Conservation (phyloP, 2,329 filamentous ascomycete genomes). For the Didymella keratinophila region DNA sequence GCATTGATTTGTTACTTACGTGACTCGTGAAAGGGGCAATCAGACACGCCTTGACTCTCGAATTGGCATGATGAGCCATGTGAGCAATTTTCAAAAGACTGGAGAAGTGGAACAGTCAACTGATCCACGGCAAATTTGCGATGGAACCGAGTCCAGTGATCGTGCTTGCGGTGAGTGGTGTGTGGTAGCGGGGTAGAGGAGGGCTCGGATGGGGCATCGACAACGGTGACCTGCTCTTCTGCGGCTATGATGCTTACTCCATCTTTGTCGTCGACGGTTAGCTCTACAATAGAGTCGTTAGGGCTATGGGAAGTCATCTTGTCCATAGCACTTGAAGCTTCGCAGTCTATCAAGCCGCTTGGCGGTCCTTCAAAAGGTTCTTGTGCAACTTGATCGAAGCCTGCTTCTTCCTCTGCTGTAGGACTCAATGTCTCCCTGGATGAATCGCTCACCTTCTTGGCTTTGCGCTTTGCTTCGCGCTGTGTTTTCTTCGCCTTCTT, state of each 20-base stretch:
- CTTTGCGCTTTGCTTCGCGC: conserved; percentile 31
- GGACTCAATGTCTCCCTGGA: conserved; percentile 3
- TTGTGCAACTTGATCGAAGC: not conserved
- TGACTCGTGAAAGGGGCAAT: conserved; percentile 37
- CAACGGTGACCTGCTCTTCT: not conserved
- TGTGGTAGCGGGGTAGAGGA: not conserved
- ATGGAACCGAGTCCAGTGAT: conserved; percentile 30
- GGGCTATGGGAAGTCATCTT: not conserved
- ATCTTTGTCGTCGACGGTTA: not conserved
- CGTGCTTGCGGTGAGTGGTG: conserved; percentile 27
- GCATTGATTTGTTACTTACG: conserved; percentile 18
- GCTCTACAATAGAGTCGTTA: not conserved
- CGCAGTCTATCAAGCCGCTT: not conserved
- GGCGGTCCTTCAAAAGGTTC: not conserved
- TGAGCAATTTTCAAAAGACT: conserved; percentile 10
- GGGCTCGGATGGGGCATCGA: not conserved
- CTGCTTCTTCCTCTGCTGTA: not conserved
- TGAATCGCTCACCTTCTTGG: conserved; percentile 23
- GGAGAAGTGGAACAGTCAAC: conserved; percentile 19
- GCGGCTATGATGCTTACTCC: not conserved
- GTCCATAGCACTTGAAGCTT: not conserved
- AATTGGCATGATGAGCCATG: conserved; percentile 26
- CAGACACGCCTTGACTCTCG: conserved; percentile 20
- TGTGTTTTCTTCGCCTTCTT: conserved; percentile 38
- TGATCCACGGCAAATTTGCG: conserved; percentile 28